Percentiles rank a stretch among this genome's conserved stretches.
Conservation (phyloP, 108 stramenopile species). For the Skeletonema potamos region DNA sequence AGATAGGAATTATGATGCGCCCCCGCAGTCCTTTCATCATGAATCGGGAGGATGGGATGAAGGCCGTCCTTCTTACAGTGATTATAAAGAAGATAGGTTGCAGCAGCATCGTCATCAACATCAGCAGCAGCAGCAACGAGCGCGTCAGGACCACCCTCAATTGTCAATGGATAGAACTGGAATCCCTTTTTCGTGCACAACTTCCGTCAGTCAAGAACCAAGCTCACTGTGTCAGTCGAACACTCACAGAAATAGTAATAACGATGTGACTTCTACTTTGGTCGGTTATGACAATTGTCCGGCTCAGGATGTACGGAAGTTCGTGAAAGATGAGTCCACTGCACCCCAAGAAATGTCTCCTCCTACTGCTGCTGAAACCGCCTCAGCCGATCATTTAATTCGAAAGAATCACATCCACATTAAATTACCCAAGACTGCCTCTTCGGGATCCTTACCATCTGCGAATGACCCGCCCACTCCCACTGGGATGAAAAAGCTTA, state of each 20-base stretch:
- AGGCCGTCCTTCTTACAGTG: neutral
- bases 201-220: neutral
- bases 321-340: neutral
- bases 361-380: neutral
- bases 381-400: neutral
- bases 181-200: neutral
- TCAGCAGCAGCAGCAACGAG: neutral
- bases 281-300: neutral
- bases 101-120: neutral
- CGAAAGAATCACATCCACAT: slow-evolving; percentile 22
- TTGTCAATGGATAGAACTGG: neutral
- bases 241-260: neutral
- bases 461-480: neutral
- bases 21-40: neutral
- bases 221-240: neutral
- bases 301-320: neutral
- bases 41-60: neutral
- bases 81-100: neutral
- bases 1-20: neutral
- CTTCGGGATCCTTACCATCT: neutral
- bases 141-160: neutral
- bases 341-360: neutral
- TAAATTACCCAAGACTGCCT: slow-evolving; percentile 26
- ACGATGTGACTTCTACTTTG: neutral
- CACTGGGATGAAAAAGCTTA: slow-evolving; percentile 4